Evolutionary conservation across 352 stramenopile genomes (phyloP).

Genomic region (Globisporangium cederbergense): DNA sequence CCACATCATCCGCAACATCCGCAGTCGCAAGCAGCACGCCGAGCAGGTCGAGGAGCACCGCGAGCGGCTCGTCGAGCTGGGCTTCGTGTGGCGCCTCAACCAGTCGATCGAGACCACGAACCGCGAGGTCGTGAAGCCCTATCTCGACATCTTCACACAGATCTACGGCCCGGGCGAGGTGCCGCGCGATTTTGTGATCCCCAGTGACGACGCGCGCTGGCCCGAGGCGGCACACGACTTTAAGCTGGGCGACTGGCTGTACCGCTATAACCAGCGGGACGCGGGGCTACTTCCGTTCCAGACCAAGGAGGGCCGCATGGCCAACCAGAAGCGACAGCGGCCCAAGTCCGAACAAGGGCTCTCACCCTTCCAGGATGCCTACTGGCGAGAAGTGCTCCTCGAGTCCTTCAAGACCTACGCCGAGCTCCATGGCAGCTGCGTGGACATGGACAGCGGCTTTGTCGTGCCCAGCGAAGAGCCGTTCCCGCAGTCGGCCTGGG

Average conservation of each 20-base stretch:
- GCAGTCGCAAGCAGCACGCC: constrained; percentile 82
- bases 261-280: constrained; percentile 50
- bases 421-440: constrained; percentile 41
- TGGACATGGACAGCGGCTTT: constrained; percentile 54
- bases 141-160: constrained; percentile 74
- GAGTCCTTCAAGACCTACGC: constrained; percentile 58
- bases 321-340: constrained; percentile 20
- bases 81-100: constrained; percentile 90
- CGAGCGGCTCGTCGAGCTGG: constrained; percentile 80
- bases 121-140: constrained; percentile 53
- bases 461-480: constrained; percentile 51
- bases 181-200: constrained; percentile 66
- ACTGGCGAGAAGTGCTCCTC: constrained; percentile 75
- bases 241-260: constrained; percentile 83
- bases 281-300: constrained; percentile 39
- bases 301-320: constrained; percentile 24
- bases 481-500: constrained; percentile 57
- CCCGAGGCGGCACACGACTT: constrained; percentile 83
- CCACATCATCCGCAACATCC: constrained; percentile 89
- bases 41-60: constrained; percentile 78
- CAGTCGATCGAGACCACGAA: constrained; percentile 43
- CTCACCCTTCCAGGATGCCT: constrained; percentile 50
- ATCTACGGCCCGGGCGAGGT: constrained; percentile 70
- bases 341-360: constrained; percentile 20
- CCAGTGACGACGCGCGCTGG: constrained; percentile 72